Base-by-base conservation (phyloP, 805 yeast genomes). In the Saturnispora serradocipensis region DNA sequence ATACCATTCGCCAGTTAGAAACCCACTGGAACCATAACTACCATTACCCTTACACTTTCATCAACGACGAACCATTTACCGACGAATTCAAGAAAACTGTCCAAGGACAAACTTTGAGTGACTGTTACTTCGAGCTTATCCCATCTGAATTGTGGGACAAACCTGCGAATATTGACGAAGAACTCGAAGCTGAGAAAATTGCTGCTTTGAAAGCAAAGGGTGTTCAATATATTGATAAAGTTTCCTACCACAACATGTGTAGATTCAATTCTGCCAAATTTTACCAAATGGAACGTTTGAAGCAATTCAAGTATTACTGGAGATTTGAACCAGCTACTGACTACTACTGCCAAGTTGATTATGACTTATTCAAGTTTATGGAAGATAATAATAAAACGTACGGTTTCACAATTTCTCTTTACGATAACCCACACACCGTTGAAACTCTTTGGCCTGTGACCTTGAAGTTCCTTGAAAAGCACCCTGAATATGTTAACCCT, bases 41-140 rank as follows among this genome's bases (percentile, higher is more conserved):
- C 70, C 77, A 86, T 57, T 91, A 91, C 63, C 97, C 95, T 52
- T 91, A 96, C 91, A 89, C 90, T 28, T 93, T 91, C 64, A 75
- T 91, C 58, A 89, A 88, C 67, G 96, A 91, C 65, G 86, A 81
- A 54, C 79, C 74, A 36, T 93, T 91, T 68, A 73, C 81, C 30
- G 86, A 85, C 1, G 91, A 86, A 59, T 91, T 93, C 67, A 84
- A 72, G 59, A 63, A 66, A 11, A 67, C 69, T 15, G 74, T 86
- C 40, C 65, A 59, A 43, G 66, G 82, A 35, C 77, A 74, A 34
- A 68, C 81, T 0, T 66, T 62, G 8, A 68, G 83, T 10, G 67
- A 71, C 34, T 65, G 74, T 50, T 67, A 66, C 53, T 82, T 79
- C 60, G 83, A 77, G 67, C 66, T 56, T 76, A 75, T 81, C 20